Conservation (phyloP, 306 rosid genomes). For the Lathyrus tuberosus region DNA sequence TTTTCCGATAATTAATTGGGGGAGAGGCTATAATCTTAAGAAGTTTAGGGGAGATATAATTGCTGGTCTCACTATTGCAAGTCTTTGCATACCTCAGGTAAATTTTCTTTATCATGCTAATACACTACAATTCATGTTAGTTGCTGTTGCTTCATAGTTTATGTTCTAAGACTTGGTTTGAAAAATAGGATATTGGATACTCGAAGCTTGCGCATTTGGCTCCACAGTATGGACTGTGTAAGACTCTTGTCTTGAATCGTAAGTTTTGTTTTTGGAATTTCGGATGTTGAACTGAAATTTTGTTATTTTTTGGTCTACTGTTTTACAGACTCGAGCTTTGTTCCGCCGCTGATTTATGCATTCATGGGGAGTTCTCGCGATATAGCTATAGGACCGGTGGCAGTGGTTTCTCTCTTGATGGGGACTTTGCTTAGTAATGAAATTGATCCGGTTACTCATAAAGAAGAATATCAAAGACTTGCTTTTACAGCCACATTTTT, state of each 20-base stretch:
- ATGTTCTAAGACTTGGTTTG: constrained; percentile 42
- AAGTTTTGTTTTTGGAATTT: neutral
- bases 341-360: constrained; percentile 92
- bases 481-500: constrained; percentile 98
- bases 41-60: constrained; percentile 83
- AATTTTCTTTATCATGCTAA: constrained; percentile 28
- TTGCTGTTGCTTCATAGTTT: neutral
- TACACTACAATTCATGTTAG: too few species aligned
- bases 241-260: constrained; percentile 41
- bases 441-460: constrained; percentile 53
- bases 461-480: constrained; percentile 65
- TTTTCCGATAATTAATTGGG: constrained; percentile 84
- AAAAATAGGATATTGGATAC: constrained; percentile 85
- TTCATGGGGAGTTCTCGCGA: constrained; percentile 97
- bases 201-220: constrained; percentile 85
- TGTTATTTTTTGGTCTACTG: constrained; percentile 26
- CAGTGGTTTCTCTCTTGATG: constrained; percentile 89
- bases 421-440: constrained; percentile 81
- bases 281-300: constrained; percentile 37
- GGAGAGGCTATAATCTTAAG: constrained; percentile 61
- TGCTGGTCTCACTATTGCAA: constrained; percentile 94
- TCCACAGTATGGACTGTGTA: constrained; percentile 92
- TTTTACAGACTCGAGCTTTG: constrained; percentile 97
- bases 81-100: constrained; percentile 98
- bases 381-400: constrained; percentile 96